Percentiles rank a stretch among this genome's conserved stretches.
These are phyloP conservation scores for Chrysosporium keratinophilum DNA, from an alignment of 2,329 filamentous ascomycete species.

Conservation along the genomic window DNA sequence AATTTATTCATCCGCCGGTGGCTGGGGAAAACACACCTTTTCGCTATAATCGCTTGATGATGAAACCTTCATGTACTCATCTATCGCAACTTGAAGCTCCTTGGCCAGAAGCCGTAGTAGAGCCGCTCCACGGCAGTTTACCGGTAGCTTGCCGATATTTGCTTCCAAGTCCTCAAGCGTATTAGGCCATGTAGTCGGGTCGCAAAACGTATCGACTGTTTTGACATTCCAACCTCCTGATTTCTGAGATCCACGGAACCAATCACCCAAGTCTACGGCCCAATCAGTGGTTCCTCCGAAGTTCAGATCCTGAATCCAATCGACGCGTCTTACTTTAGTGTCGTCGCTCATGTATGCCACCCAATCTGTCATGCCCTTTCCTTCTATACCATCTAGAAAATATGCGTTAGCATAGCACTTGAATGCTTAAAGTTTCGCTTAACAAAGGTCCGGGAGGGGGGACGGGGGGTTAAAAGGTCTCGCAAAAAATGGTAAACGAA, in stretches of 20 bases:
- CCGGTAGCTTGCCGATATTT: background rate
- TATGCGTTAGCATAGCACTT: background rate
- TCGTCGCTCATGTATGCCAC: constrained; percentile 16
- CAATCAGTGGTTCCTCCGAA: constrained; percentile 23
- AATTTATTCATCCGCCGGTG: background rate
- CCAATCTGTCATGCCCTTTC: constrained; percentile 8
- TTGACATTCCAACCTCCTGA: background rate
- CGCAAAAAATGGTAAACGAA: too few species aligned
- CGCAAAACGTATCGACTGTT: background rate
- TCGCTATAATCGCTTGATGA: background rate
- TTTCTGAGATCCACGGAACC: background rate
- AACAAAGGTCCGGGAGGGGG: too few species aligned
- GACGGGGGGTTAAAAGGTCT: too few species aligned
- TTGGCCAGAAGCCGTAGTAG: background rate
- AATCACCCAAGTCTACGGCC: constrained; percentile 21
- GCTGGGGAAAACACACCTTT: background rate
- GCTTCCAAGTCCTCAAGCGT: background rate
- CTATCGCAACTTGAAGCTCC: background rate
- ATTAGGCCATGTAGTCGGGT: background rate
- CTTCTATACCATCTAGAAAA: constrained; percentile 4
- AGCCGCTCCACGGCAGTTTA: background rate
- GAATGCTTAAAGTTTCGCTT: too few species aligned
- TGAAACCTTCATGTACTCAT: background rate
- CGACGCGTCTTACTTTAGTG: constrained; percentile 16
- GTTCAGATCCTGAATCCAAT: constrained; percentile 13